These are phyloP conservation scores for Globisporangium uncinulatum DNA, from an alignment of 352 stramenopile genomes.

Conservation along the genomic window DNA sequence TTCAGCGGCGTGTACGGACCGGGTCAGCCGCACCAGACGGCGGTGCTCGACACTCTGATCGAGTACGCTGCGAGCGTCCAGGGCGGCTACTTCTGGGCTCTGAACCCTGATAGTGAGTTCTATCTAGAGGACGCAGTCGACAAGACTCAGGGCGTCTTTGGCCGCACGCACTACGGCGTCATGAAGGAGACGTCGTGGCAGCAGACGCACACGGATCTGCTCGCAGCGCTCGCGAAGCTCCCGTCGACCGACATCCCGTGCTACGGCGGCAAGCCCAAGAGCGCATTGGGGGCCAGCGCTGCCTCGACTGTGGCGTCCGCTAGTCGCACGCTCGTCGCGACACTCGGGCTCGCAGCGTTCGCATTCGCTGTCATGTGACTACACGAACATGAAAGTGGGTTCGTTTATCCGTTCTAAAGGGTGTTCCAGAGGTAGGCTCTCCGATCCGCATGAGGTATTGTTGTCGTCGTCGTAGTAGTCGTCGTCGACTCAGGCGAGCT, in stretches of 20 bases:
- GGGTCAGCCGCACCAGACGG: slow-evolving; percentile 45
- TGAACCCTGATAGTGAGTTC: slow-evolving; percentile 59
- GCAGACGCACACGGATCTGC: slow-evolving; percentile 38
- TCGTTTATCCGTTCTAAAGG: too few species aligned
- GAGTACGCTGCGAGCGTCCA: slow-evolving; percentile 41
- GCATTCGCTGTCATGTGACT: background rate
- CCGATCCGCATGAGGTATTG: too few species aligned
- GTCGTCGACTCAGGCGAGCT: too few species aligned
- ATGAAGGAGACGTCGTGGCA: slow-evolving; percentile 55
- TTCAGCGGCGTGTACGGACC: slow-evolving; percentile 64
- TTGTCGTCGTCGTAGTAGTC: too few species aligned
- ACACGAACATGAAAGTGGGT: too few species aligned
- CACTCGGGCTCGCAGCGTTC: background rate
- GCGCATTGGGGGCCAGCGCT: background rate
- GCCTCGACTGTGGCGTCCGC: background rate
- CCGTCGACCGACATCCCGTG: slow-evolving; percentile 44
- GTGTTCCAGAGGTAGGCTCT: too few species aligned
- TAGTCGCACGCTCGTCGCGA: background rate
- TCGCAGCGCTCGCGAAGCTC: slow-evolving; percentile 37
- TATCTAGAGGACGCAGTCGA: slow-evolving; percentile 50
- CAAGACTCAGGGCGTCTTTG: slow-evolving; percentile 36
- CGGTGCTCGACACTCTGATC: slow-evolving; percentile 54
- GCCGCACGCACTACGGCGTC: slow-evolving; percentile 47
- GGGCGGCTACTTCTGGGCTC: slow-evolving; percentile 57
- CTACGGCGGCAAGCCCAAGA: slow-evolving; percentile 31